A percentile compares a stretch with the other conserved stretches of the same genome.
These are phyloP conservation scores for Durotheca rogersii DNA, from an alignment of 495 filamentous ascomycete species.

Conservation along the genomic window DNA sequence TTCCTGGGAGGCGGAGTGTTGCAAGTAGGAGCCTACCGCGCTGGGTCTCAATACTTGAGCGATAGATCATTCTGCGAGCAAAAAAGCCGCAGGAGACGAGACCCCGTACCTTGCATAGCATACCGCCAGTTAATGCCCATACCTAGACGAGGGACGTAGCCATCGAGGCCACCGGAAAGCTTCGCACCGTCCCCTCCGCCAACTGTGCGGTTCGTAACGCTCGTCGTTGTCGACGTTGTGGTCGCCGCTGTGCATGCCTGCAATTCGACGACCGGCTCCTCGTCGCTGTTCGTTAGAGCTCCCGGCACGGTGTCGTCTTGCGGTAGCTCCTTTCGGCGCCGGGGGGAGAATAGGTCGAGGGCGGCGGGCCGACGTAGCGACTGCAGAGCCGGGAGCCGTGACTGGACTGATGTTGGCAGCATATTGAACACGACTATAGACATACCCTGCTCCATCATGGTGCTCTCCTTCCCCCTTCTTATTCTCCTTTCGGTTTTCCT, in stretches of 20 bases:
- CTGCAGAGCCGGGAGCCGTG: slow-evolving; percentile 27
- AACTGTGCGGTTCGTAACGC: not conserved
- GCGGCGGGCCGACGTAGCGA: slow-evolving; percentile 30
- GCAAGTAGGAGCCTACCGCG: slow-evolving; percentile 23
- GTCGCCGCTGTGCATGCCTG: slow-evolving; percentile 3
- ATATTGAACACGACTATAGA: slow-evolving; percentile 35
- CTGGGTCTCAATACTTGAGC: no score
- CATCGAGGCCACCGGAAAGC: not conserved
- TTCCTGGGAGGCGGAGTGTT: slow-evolving; percentile 27
- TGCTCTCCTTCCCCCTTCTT: not conserved
- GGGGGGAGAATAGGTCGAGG: slow-evolving; percentile 20
- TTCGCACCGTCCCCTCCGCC: slow-evolving; percentile 2
- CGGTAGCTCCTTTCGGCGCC: slow-evolving; percentile 4
- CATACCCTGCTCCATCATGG: slow-evolving; percentile 30
- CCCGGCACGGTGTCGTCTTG: slow-evolving; percentile 15
- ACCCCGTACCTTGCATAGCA: slow-evolving; percentile 35
- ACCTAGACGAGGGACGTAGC: not conserved
- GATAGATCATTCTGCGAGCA: no score
- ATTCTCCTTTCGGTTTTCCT: not conserved
- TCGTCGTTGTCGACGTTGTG: not conserved
- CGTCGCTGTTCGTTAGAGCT: slow-evolving; percentile 11
- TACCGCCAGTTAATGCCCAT: slow-evolving; percentile 38
- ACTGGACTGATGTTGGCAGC: slow-evolving; percentile 34
- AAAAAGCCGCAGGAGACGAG: not conserved
- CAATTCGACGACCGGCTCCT: slow-evolving; percentile 15